These are phyloP conservation scores for Aspergillus pseudoviridinutans DNA, from an alignment of 2,329 filamentous ascomycete genomes.

Conservation along the genomic window DNA sequence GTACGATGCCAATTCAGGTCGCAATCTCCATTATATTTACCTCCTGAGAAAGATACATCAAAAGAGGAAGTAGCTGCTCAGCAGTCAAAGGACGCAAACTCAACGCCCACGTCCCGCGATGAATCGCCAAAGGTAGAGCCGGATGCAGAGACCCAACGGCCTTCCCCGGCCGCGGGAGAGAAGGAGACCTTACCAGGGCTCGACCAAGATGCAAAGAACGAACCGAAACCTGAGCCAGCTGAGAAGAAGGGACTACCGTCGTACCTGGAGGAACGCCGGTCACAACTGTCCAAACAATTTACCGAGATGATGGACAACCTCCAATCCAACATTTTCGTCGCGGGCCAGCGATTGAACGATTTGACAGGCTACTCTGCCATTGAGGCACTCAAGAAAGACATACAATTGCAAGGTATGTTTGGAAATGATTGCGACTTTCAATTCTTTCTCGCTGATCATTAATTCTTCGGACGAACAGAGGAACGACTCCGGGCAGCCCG, in stretches of 20 bases:
- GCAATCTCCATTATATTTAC: conserved; percentile 24
- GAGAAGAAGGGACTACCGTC: conserved; percentile 29
- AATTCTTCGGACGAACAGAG: conserved; percentile 37
- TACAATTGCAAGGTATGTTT: conserved; percentile 59
- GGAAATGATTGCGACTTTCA: neutral
- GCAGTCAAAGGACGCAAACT: conserved; percentile 3
- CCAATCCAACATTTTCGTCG: conserved; percentile 77
- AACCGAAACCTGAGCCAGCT: neutral
- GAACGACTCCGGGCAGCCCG: conserved; percentile 53
- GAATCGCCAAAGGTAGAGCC: conserved; percentile 12
- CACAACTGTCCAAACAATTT: conserved; percentile 58
- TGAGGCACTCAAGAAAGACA: conserved; percentile 76
- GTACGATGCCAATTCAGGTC: conserved; percentile 41
- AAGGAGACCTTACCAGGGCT: conserved; percentile 9
- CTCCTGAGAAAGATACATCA: conserved; percentile 18
- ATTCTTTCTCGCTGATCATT: conserved; percentile 3
- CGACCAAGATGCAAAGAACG: conserved; percentile 8
- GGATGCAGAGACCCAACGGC: conserved; percentile 18
- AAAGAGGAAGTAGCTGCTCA: conserved; percentile 18
- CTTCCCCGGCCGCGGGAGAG: conserved; percentile 11
- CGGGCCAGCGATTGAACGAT: conserved; percentile 85
- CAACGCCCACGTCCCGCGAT: conserved; percentile 24
- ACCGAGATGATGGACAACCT: conserved; percentile 80
- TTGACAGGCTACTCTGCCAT: conserved; percentile 93
- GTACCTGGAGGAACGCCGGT: conserved; percentile 46